These are phyloP conservation scores for Metarhizium anisopliae DNA, from an alignment of 2,329 filamentous ascomycete species.

Conservation along the genomic window DNA sequence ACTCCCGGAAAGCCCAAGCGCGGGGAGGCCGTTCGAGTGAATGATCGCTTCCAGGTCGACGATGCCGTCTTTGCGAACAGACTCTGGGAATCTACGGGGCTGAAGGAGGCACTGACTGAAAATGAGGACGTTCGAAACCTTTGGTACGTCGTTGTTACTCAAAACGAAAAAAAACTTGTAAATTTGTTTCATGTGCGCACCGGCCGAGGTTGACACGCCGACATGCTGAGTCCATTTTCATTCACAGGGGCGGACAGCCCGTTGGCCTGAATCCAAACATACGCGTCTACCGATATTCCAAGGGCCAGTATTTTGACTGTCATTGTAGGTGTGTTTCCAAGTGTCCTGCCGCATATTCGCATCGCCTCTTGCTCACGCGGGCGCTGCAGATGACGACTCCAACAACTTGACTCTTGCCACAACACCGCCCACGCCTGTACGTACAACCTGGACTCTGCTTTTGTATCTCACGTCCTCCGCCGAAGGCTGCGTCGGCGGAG, in stretches of 20 bases:
- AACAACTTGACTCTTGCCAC: conserved; percentile 56
- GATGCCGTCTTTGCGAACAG: conserved; percentile 65
- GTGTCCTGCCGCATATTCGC: background rate
- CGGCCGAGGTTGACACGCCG: background rate
- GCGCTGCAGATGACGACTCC: conserved; percentile 67
- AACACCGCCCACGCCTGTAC: conserved; percentile 20
- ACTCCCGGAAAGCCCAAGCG: conserved; percentile 72
- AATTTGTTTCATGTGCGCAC: background rate
- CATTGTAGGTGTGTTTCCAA: conserved; percentile 59
- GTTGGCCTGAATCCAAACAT: conserved; percentile 86
- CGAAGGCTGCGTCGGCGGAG: conserved; percentile 72
- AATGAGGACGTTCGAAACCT: conserved; percentile 27
- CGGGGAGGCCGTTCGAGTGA: conserved; percentile 75
- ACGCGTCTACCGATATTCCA: conserved; percentile 75
- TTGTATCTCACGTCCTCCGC: conserved; percentile 72
- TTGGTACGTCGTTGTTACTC: conserved; percentile 24
- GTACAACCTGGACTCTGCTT: conserved; percentile 84
- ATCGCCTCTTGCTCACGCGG: background rate
- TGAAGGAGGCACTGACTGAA: conserved; percentile 51
- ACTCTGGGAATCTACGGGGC: conserved; percentile 68
- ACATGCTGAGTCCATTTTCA: background rate
- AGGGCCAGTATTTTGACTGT: conserved; percentile 84
- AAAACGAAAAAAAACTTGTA: too few relatives aligned
- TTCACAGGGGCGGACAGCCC: conserved; percentile 69
- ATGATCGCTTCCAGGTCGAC: conserved; percentile 79